A percentile compares a stretch with the other conserved stretches of the same genome.
Conservation (phyloP, 1,139 yeast species). For the Saccharomyces uvarum region DNA sequence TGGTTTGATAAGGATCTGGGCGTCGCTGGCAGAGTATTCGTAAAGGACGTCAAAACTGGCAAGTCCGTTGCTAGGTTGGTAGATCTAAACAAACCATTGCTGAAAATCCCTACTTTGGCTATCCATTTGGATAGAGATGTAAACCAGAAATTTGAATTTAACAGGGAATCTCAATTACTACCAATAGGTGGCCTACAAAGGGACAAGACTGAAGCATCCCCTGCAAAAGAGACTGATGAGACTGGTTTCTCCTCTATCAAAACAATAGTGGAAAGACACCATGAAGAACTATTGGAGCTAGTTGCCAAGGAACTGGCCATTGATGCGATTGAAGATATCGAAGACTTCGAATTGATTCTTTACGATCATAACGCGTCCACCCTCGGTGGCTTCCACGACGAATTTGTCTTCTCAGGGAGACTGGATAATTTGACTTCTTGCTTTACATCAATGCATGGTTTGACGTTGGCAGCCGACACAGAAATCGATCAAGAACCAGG, state of each 20-base stretch:
- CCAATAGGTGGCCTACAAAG: conserved; percentile 77
- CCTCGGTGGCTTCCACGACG: conserved; percentile 83
- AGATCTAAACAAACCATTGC: conserved; percentile 72
- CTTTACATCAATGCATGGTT: conserved; percentile 66
- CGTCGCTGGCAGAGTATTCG: conserved; percentile 85
- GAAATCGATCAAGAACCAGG: conserved; percentile 43
- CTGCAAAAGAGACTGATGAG: conserved; percentile 26
- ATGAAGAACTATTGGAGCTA: conserved; percentile 55
- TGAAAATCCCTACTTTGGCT: conserved; percentile 91
- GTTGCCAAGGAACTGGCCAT: conserved; percentile 60
- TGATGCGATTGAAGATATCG: conserved; percentile 46
- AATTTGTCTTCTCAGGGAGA: conserved; percentile 89
- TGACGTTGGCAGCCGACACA: conserved; percentile 46
- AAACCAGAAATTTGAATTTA: conserved; percentile 74
- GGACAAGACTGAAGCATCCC: conserved; percentile 33
- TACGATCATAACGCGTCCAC: conserved; percentile 78
- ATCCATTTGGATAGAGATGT: conserved; percentile 81
- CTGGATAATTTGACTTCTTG: conserved; percentile 87
- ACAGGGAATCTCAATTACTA: conserved; percentile 75
- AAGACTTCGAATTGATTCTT: conserved; percentile 84
- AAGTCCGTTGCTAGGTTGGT: conserved; percentile 58
- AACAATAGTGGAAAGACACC: conserved; percentile 66
- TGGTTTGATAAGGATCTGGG: conserved; percentile 90
- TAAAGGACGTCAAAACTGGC: conserved; percentile 43
- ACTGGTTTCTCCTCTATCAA: conserved; percentile 57